These are phyloP conservation scores for Boletus rubropictus DNA, from an alignment of 768 basidiomycete genomes.

Conservation along the genomic window DNA sequence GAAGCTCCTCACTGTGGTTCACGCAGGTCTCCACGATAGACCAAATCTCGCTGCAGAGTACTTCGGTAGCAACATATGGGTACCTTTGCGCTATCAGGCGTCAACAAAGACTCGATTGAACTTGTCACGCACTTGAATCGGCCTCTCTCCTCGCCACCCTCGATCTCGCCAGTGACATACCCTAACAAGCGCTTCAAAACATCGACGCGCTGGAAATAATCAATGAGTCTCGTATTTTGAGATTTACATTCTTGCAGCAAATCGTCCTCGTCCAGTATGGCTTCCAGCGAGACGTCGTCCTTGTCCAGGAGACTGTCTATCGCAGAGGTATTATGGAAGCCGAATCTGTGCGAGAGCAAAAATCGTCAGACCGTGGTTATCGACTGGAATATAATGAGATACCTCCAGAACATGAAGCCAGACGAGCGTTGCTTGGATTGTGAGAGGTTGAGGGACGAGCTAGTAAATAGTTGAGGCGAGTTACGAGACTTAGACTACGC, in stretches of 20 bases:
- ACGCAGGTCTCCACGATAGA: conserved; percentile 89
- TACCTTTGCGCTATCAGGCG: conserved; percentile 48
- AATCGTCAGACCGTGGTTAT: background rate
- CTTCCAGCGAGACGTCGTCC: conserved; percentile 84
- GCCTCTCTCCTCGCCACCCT: conserved; percentile 72
- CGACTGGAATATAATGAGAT: conserved; percentile 11
- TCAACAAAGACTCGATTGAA: conserved; percentile 1
- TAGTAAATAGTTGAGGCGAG: conserved; percentile 13
- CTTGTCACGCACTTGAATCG: conserved; percentile 66
- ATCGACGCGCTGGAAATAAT: conserved; percentile 79
- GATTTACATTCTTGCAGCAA: conserved; percentile 92
- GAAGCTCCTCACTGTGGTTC: conserved; percentile 59
- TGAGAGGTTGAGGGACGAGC: conserved; percentile 6
- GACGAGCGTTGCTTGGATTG: conserved; percentile 17
- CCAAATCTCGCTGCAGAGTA: conserved; percentile 94
- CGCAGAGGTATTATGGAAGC: conserved; percentile 81
- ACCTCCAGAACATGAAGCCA: conserved; percentile 46
- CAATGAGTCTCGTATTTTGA: conserved; percentile 84
- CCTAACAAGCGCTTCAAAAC: conserved; percentile 74
- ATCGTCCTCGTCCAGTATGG: conserved; percentile 90
- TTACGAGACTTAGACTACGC: conserved; percentile 16
- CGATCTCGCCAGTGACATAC: conserved; percentile 84
- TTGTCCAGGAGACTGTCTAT: conserved; percentile 90
- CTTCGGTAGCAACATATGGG: conserved; percentile 89
- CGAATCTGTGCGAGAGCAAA: conserved; percentile 54